Percentiles rank a stretch among this genome's conserved stretches.
Evolutionary conservation across 306 rosid species (phyloP).

Genomic region (Quercus rubra): DNA sequence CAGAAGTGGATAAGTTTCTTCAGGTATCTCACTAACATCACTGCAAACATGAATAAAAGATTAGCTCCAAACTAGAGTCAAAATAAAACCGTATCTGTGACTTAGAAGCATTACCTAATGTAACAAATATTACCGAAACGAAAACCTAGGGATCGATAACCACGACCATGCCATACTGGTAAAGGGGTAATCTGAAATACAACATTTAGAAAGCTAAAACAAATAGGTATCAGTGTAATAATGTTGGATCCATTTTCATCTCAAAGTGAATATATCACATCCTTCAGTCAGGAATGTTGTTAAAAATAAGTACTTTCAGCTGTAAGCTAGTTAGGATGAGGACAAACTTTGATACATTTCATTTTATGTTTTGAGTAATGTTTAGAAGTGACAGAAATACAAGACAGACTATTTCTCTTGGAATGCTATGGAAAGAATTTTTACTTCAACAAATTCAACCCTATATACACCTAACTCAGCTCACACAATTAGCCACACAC

Average conservation of each 20-base stretch:
- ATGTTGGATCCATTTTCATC: neutral
- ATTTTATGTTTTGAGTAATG: neutral
- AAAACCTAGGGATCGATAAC: conserved; percentile 87
- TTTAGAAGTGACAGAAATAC: neutral
- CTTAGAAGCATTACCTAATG: conserved; percentile 71
- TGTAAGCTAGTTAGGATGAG: neutral
- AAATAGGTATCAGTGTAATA: conserved; percentile 8
- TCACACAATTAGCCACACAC: neutral
- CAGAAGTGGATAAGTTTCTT: conserved; percentile 89
- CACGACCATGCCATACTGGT: conserved; percentile 94
- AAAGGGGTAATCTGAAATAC: conserved; percentile 72
- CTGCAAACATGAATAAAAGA: conserved; percentile 38
- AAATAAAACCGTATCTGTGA: neutral
- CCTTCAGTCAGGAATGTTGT: neutral
- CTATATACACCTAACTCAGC: neutral
- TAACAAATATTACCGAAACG: conserved; percentile 89
- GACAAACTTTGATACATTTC: no score
- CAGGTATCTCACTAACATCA: conserved; percentile 90
- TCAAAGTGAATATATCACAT: neutral
- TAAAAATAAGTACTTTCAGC: neutral
- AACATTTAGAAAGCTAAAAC: neutral
- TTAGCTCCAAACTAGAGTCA: conserved; percentile 15
- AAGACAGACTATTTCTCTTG: neutral
- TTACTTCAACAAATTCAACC: neutral
- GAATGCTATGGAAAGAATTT: neutral